A percentile compares a stretch with the other conserved stretches of the same genome.
These are phyloP conservation scores for Exophiala lecanii-corni DNA, from an alignment of 2,329 filamentous ascomycete genomes.

Conservation along the genomic window DNA sequence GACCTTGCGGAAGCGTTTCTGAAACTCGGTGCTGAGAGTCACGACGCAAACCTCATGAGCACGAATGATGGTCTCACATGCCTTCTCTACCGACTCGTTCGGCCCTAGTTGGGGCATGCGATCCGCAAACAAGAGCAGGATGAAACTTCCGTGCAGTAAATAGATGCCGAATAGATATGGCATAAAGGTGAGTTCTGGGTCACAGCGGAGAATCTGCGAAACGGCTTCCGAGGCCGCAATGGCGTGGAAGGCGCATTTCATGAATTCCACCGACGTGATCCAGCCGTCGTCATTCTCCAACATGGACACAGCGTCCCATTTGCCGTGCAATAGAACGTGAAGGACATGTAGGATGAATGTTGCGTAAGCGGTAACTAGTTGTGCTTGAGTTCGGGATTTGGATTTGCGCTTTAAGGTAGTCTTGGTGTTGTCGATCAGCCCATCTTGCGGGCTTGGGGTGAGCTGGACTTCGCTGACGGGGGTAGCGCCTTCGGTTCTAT, in stretches of 20 bases:
- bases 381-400: conserved; percentile 29
- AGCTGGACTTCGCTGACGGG: conserved; percentile 9
- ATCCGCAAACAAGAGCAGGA: conserved; percentile 47
- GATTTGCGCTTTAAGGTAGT: conserved; percentile 9
- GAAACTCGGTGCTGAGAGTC: conserved; percentile 47
- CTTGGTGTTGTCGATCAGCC: conserved; percentile 21
- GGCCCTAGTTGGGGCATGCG: conserved; percentile 36
- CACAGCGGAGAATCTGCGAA: conserved; percentile 43
- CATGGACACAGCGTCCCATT: conserved; percentile 49
- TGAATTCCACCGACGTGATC: conserved; percentile 41
- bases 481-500: conserved; percentile 5
- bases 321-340: conserved; percentile 45
- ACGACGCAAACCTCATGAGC: conserved; percentile 50
- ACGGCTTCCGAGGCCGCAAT: conserved; percentile 45
- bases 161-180: conserved; percentile 52
- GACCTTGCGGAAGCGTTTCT: conserved; percentile 54
- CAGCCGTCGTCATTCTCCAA: conserved; percentile 47
- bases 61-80: conserved; percentile 48
- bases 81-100: conserved; percentile 36
- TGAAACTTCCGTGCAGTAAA: conserved; percentile 48
- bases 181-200: conserved; percentile 50
- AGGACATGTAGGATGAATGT: conserved; percentile 47
- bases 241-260: conserved; percentile 43
- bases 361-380: conserved; percentile 44
- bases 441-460: conserved; percentile 31